phyloP scores from a whole-genome alignment of 257 asterid genomes.

The Cordia subcordata region DNA sequence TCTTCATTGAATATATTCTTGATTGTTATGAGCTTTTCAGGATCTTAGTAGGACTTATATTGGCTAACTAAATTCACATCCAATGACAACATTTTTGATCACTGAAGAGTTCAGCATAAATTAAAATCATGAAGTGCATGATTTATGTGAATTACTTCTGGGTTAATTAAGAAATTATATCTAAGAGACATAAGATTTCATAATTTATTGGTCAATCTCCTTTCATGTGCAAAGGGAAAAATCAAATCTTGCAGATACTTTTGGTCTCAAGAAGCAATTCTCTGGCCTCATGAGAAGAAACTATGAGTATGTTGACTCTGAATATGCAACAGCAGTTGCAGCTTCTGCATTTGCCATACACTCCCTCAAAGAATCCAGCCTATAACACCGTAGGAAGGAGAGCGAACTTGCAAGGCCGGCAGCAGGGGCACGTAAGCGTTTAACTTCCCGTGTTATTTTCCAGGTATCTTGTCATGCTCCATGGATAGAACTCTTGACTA shows the following conservation, averaged over 20 bases:
- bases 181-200: too few species aligned
- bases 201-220: not conserved
- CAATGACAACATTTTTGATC: too few species aligned
- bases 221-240: not conserved
- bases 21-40: too few species aligned
- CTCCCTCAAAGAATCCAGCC: slow-evolving; percentile 27
- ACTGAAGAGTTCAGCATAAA: too few species aligned
- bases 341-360: slow-evolving; percentile 62
- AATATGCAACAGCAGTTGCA: slow-evolving; percentile 53
- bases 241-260: not conserved
- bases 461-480: not conserved
- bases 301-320: slow-evolving; percentile 34
- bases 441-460: not conserved
- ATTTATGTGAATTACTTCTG: too few species aligned
- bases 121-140: too few species aligned
- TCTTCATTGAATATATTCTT: too few species aligned
- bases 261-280: not conserved
- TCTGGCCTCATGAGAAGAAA: slow-evolving; percentile 11
- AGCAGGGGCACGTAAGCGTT: slow-evolving; percentile 25
- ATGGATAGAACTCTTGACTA: too few species aligned
- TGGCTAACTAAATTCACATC: too few species aligned
- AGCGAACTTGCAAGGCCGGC: slow-evolving; percentile 31
- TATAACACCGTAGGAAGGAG: slow-evolving; percentile 19
- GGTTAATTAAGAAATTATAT: too few species aligned
- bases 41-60: too few species aligned